These are phyloP conservation scores for Gastrolobium villosum DNA, from an alignment of 306 rosid genomes.

Conservation along the genomic window DNA sequence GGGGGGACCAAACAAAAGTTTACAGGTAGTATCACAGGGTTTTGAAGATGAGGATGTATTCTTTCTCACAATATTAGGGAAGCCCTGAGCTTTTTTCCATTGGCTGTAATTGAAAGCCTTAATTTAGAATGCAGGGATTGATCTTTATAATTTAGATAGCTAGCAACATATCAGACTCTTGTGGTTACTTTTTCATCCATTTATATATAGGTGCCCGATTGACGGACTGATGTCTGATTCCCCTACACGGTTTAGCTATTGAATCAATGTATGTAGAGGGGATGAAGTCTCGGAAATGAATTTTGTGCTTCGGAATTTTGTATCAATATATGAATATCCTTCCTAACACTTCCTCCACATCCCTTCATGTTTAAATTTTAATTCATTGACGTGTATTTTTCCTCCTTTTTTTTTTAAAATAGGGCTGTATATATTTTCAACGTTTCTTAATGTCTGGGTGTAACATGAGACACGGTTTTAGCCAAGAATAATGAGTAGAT, in stretches of 20 bases:
- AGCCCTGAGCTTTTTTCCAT: slow-evolving; percentile 75
- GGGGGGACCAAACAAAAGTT: slow-evolving; percentile 56
- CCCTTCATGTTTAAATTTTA: slow-evolving; percentile 4
- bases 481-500: slow-evolving; percentile 15
- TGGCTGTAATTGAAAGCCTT: slow-evolving; percentile 77
- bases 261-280: slow-evolving; percentile 54
- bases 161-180: slow-evolving; percentile 66
- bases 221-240: slow-evolving; percentile 54
- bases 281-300: slow-evolving; percentile 61
- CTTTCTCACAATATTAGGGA: slow-evolving; percentile 68
- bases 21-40: slow-evolving; percentile 65
- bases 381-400: neutral
- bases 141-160: slow-evolving; percentile 67
- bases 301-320: slow-evolving; percentile 67
- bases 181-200: slow-evolving; percentile 55
- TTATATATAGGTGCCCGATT: slow-evolving; percentile 62
- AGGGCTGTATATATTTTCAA: neutral
- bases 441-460: neutral
- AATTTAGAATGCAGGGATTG: slow-evolving; percentile 79
- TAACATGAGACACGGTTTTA: neutral
- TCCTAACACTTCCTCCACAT: slow-evolving; percentile 37
- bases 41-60: slow-evolving; percentile 67
- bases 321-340: slow-evolving; percentile 52
- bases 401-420: neutral
- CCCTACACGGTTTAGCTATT: slow-evolving; percentile 45